Evolutionary conservation across 129 eudicot genomes (phyloP), one percentile per base, ranked within the genome.

Genomic region (Apium graveolens): DNA sequence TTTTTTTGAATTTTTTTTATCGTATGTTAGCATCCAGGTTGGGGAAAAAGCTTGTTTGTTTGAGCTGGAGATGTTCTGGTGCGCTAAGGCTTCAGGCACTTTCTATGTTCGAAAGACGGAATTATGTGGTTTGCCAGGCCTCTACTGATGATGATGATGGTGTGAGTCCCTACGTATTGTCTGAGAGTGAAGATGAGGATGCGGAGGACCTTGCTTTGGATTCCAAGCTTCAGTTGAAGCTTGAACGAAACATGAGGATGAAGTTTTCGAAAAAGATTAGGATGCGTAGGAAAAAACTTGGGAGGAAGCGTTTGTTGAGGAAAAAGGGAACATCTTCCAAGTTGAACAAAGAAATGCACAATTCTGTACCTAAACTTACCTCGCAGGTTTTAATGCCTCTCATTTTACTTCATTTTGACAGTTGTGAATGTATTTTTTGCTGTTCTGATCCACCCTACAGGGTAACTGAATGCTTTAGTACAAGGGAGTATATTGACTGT

Each of bases 231-330:
- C 74, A 84, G 71, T 78, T 92, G 90, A 81, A 90, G 83, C 87
- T 90, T 90, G 16, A 96, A 89, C 80, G 90, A 93, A 88, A 92
- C 76, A 18, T 94, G 99, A 53, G 92, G 91, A 70, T 34, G 43
- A 70, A 70, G 75, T 90, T 82, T 77, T 89, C 90, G 77, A 96
- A 70, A 20, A 70, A 70, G 45, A 70, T 70, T 12, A 70, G 12
- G 74, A 35, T 70, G 39, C 74, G 74, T 0, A 37, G 74, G 44
- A 70, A 70, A 21, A 70, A 70, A 37, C 74, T 70, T 20, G 74
- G 44, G 14, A 70, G 74, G 74, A 70, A 70, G 43, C 74, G 74
- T 21, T 18, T 34, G 74, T 35, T 8, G 29, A 70, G 45, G 74
- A 70, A 70, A 20, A 70, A 70, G 74, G 16, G 29, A 27, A 6